phyloP scores from a whole-genome alignment of 2,329 filamentous ascomycete species.

The Cercospora zeina region DNA sequence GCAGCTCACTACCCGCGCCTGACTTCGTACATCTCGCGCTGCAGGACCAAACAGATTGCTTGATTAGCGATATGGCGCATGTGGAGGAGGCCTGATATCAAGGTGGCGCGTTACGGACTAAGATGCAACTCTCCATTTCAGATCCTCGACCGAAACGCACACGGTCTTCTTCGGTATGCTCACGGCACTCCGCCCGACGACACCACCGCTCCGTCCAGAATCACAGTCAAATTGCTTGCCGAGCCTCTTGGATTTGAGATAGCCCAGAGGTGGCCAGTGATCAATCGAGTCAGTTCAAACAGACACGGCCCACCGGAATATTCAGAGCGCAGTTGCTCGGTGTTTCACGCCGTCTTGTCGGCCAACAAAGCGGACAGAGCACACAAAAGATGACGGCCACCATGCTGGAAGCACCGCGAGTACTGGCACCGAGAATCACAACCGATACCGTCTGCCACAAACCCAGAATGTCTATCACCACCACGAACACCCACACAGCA shows the following conservation, averaged over 20 bases:
- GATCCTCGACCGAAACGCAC: conserved; percentile 14
- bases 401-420: conserved; percentile 3
- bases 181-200: conserved; percentile 24
- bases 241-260: not conserved
- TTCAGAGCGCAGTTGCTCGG: conserved; percentile 6
- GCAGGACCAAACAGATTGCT: conserved; percentile 24
- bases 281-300: not conserved
- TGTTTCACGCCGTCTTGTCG: not conserved
- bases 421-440: not conserved
- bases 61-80: conserved; percentile 23
- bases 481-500: conserved; percentile 13
- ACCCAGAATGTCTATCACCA: conserved; percentile 17
- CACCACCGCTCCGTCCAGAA: not conserved
- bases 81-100: conserved; percentile 17
- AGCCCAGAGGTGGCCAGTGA: not conserved
- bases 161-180: conserved; percentile 28
- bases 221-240: not conserved
- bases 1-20: conserved; percentile 19
- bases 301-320: not conserved
- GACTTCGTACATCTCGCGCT: conserved; percentile 22
- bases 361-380: not conserved
- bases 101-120: conserved; percentile 22
- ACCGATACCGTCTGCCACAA: conserved; percentile 9
- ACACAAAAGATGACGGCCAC: conserved; percentile 4
- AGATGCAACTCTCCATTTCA: conserved; percentile 15